phyloP scores from a whole-genome alignment of 2,329 filamentous ascomycete genomes.

The Neodidymelliopsis sp. region DNA sequence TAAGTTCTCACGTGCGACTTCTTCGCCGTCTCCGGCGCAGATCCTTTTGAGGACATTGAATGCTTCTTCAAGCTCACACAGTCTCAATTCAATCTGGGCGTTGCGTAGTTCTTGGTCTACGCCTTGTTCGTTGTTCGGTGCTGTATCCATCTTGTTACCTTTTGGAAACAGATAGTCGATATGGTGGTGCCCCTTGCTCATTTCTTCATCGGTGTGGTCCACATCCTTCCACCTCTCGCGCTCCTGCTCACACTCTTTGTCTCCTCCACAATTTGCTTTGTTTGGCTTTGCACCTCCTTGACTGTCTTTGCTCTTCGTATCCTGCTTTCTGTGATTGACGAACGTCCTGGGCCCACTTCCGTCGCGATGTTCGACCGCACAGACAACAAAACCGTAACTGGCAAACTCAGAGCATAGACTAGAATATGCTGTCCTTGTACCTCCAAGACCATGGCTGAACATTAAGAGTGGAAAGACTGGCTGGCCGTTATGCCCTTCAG shows the following conservation, averaged over 20 bases:
- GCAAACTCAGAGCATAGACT: constrained; percentile 71
- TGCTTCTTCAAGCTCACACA: constrained; percentile 71
- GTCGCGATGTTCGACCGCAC: constrained; percentile 70
- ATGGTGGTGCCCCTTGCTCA: constrained; percentile 54
- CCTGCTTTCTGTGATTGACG: constrained; percentile 62
- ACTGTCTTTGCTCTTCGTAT: constrained; percentile 20
- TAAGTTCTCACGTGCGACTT: constrained; percentile 61
- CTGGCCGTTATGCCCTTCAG: constrained; percentile 37
- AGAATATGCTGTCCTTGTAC: constrained; percentile 68
- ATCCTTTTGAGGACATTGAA: constrained; percentile 65
- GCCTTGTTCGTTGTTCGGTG: constrained; percentile 64
- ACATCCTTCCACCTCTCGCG: constrained; percentile 37
- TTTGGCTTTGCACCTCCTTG: constrained; percentile 26
- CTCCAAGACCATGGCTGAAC: constrained; percentile 72
- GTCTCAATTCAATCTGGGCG: constrained; percentile 68
- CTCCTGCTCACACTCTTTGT: constrained; percentile 29
- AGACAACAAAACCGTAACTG: constrained; percentile 70
- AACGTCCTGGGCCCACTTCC: constrained; percentile 68
- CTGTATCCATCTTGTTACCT: constrained; percentile 55
- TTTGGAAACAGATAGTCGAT: constrained; percentile 71
- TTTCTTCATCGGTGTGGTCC: constrained; percentile 50
- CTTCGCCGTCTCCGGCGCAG: constrained; percentile 61
- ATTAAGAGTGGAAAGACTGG: constrained; percentile 68
- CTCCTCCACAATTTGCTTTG: constrained; percentile 9
- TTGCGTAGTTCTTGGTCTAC: constrained; percentile 66